Base-by-base conservation (phyloP, 1,139 yeast species). In the Suhomyces taliae region DNA sequence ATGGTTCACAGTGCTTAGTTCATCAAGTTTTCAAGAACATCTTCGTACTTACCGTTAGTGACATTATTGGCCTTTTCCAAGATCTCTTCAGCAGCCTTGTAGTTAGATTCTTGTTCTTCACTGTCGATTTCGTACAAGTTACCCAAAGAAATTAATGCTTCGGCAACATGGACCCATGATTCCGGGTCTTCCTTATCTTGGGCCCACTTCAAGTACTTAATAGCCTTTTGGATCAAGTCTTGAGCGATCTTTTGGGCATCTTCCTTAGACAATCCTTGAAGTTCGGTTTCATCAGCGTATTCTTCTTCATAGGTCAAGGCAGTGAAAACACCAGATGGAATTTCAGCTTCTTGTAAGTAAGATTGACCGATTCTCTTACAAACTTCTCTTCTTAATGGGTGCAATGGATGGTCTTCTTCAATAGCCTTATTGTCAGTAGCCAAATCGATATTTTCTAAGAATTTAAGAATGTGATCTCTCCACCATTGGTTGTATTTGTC, bases 121-220 rank as follows among this genome's bases (percentile, higher is more conserved):
- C 87, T 76, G 35, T 85, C 90, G 37, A 80, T 68, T 9, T 83
- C 87, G 53, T 78, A 73, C 48, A 90, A 62, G 59, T 90, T 90
- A 8, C 91, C 97, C 55, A 88, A 70, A 11, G 86, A 80, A 34
- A 91, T 87, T 61, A 82, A 75, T 1, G 95, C 91, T 64, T 93
- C 98, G 2, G 97, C 97, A 39, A 87, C 71, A 54, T 80, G 79
- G 7, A 84, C 96, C 87, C 93, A 86, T 8, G 86, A 74, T 49
- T 85, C 86, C 0, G 96, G 96, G 35, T 85, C 89, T 44, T 85
- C 89, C 31, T 81, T 82, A 44, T 83, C 81, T 62, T 84, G 81
- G 0, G 90, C 85, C 49, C 72, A 67, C 48, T 74, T 67, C 47
- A 89, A 70, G 56, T 79, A 78, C 36, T 72, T 68, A 35, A 88